Base-by-base conservation (phyloP, 345 rosid species). In the Psidium friedrichsthalianum region DNA sequence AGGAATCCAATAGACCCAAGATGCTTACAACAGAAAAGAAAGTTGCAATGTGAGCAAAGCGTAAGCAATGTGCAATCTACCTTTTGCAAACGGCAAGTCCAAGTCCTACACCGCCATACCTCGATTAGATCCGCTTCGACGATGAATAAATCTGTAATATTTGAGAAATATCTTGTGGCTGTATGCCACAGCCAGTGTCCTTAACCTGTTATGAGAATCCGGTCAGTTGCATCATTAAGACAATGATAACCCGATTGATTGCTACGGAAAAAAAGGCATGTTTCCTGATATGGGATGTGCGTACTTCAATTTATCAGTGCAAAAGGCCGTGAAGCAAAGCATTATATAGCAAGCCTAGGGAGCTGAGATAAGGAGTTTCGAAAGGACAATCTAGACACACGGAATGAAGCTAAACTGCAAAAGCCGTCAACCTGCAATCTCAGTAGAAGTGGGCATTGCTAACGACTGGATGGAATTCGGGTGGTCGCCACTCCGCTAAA, bases 51-150 rank as follows among this genome's bases (percentile, higher is more conserved):
- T 56, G 78, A 57, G 55, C 21, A 59, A 11, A 32, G 59, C 27
- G 51, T 88, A 18, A 32, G 44, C 22, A 32, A 32, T 64, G 42
- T 64, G 44, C 44, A 32, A 64, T 64, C 82, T 93, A 97, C 99
- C 99, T 87, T 92, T 90, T 97, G 84, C 96, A 93, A 85, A 97
- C 92, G 80, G 99, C 99, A 59, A 97, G 98, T 74, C 99, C 99
- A 49, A 97, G 96, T 84, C 98, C 99, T 44, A 90, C 92, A 83
- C 96, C 94, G 2, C 87, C 87, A 69, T 94, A 76, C 86, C 89
- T 87, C 86, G 90, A 58, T 86, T 90, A 25, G 92, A 88, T 84
- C 95, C 96, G 57, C 89, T 88, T 86, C 86, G 93, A 53, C 91
- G 90, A 85, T 90, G 94, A 83, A 92, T 87, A 88, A 95, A 97